Conservation (phyloP, 2,329 filamentous ascomycete genomes). For the Cryphonectria parasitica region DNA sequence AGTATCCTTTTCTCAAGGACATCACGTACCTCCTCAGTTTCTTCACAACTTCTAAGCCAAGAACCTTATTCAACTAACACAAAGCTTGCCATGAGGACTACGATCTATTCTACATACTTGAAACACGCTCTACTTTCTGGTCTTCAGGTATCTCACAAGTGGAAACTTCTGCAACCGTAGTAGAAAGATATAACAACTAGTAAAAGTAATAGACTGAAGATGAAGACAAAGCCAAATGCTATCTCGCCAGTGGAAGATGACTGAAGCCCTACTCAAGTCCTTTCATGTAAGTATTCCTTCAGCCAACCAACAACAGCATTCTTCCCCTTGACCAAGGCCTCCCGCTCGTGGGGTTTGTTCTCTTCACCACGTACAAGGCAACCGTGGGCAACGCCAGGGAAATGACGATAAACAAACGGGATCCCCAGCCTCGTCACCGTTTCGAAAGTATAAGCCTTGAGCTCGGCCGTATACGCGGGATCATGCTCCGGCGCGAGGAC, state of each 20-base stretch:
- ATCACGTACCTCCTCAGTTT: too few species aligned
- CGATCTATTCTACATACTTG: too few species aligned
- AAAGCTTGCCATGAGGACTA: too few species aligned
- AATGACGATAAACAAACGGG: slow-evolving; percentile 55
- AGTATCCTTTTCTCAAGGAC: too few species aligned
- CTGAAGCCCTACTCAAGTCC: background rate
- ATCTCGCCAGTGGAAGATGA: background rate
- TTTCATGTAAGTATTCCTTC: slow-evolving; percentile 26
- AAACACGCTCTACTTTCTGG: too few species aligned
- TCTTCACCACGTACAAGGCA: slow-evolving; percentile 49
- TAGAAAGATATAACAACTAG: too few species aligned
- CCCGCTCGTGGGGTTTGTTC: slow-evolving; percentile 43
- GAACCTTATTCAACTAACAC: too few species aligned
- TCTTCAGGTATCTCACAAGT: background rate
- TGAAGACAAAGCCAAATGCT: too few species aligned
- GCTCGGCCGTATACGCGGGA: slow-evolving; percentile 44
- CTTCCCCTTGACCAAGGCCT: slow-evolving; percentile 52
- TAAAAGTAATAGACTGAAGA: too few species aligned
- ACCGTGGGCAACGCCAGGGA: slow-evolving; percentile 53
- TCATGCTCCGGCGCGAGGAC: slow-evolving; percentile 43
- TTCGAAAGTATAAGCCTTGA: slow-evolving; percentile 49
- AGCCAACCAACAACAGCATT: slow-evolving; percentile 52
- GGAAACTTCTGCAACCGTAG: background rate
- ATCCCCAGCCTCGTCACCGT: slow-evolving; percentile 44
- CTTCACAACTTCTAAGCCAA: too few species aligned